Base-by-base conservation (phyloP, 2,329 filamentous ascomycete genomes). In the Neodidymelliopsis sp. region DNA sequence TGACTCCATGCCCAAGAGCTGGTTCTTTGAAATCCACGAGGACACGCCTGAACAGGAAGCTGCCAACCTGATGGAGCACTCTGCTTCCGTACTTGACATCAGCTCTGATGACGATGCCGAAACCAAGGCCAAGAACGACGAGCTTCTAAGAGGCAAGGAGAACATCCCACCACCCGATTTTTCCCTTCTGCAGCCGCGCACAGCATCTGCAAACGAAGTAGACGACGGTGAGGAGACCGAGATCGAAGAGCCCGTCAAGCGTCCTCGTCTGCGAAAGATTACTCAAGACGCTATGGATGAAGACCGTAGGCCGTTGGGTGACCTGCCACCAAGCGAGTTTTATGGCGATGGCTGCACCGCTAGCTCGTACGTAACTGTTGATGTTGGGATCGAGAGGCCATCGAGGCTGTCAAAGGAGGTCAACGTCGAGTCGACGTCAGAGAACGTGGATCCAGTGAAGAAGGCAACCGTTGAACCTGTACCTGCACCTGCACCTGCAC, bases 1-100 rank as follows among this genome's bases (percentile, higher is more conserved):
- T 67, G 80, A 84, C 24, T 81, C 81, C 49, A 75, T 79, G 75
- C 76, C 80, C 16, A 81, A 80, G 49, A 69, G 72, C 50, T 97
- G 91, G 92, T 88, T 88, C 77, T 97, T 99, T 69, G 89, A 93
- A 50, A 97, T 99, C 65, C 87, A 97, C 69, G 90, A 96, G 69
- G 93, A 99, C 72, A 91, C 90, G 0, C 84, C 88, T 6, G 90
- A 96, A 69, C 89, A 97, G 68, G 88, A 96, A 69, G 89, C 94
- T 74, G 90, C 91, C 63, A 97, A 96, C 65, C 78, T 96, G 28
- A 90, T 97, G 76, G 90, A 97, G 74, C 93, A 97, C 77, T 88
- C 88, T 46, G 93, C 93, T 6, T 87, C 88, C 56, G 86, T 88
- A 0, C 82, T 97, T 3, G 93, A 97, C 69, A 91, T 97, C 65